Conservation (phyloP, 1,139 yeast species). For the Kodamaea derodonti region DNA sequence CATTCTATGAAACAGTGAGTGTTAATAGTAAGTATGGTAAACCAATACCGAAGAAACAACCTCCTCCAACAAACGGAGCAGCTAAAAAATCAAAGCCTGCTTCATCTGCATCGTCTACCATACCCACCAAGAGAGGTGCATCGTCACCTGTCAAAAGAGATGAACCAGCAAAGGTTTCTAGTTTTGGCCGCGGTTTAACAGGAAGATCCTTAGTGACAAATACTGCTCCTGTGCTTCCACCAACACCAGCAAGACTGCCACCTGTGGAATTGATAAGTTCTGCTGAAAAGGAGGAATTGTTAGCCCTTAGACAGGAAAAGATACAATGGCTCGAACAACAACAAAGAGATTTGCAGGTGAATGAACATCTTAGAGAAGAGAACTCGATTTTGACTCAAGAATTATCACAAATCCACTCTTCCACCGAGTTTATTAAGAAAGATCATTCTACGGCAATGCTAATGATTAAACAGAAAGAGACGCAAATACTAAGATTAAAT, state of each 20-base stretch:
- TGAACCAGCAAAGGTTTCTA: conserved; percentile 23
- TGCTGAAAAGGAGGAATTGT: conserved; percentile 46
- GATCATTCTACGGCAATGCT: conserved; percentile 51
- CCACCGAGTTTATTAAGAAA: conserved; percentile 37
- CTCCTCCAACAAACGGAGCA: conserved; percentile 8
- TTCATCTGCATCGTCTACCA: conserved; percentile 15
- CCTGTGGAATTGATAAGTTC: conserved; percentile 10
- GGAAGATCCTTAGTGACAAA: conserved; percentile 32
- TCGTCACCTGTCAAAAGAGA: conserved; percentile 60
- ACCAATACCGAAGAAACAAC: conserved; percentile 6
- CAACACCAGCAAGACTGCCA: conserved; percentile 11
- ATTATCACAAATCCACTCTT: conserved; percentile 23
- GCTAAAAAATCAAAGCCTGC: conserved; percentile 3
- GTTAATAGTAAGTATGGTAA: conserved; percentile 38
- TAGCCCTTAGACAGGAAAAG: conserved; percentile 50
- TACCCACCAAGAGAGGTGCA: conserved; percentile 65
- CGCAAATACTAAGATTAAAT: conserved; percentile 55
- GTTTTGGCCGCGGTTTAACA: conserved; percentile 35
- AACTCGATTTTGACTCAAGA: conserved; percentile 42
- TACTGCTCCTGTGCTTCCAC: conserved; percentile 13
- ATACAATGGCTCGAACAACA: conserved; percentile 46
- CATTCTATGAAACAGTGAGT: conserved; percentile 52
- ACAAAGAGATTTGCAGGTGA: conserved; percentile 32
- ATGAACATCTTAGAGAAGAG: conserved; percentile 44
- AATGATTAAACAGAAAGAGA: conserved; percentile 60